Evolutionary conservation across 495 filamentous ascomycete species (phyloP).

Genomic region (Annulohypoxylon moriforme): DNA sequence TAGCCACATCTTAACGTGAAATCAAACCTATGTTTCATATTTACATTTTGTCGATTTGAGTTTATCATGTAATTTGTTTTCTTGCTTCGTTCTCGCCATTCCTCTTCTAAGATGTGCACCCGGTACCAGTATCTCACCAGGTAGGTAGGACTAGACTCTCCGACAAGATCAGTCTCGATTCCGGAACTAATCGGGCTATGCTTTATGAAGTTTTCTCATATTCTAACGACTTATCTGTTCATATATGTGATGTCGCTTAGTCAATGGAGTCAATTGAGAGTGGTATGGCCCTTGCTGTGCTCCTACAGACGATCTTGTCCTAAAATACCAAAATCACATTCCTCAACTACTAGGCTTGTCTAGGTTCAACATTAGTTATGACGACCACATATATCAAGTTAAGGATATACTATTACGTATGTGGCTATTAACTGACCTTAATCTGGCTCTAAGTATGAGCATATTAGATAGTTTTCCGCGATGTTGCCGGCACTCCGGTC

Average conservation of each 20-base stretch:
- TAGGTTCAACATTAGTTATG: not conserved
- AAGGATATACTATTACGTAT: constrained; percentile 18
- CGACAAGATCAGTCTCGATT: not conserved
- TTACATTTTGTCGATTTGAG: not conserved
- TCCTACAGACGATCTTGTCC: constrained; percentile 17
- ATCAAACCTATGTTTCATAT: constrained; percentile 5
- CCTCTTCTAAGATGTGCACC: not conserved
- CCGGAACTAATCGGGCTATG: no score
- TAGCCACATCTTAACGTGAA: not conserved
- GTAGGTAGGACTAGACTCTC: no score
- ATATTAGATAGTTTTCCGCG: not conserved
- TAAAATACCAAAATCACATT: constrained; percentile 21
- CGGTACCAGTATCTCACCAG: no score
- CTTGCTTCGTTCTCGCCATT: not conserved
- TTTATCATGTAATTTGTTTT: not conserved
- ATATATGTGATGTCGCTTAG: not conserved
- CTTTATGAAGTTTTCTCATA: not conserved
- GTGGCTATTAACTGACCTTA: constrained; percentile 16
- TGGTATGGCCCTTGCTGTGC: not conserved
- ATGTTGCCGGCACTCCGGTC: constrained; percentile 7
- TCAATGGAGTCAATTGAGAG: not conserved
- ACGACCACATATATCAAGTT: not conserved
- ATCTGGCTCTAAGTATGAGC: not conserved
- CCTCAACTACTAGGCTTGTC: not conserved
- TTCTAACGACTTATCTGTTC: not conserved